Percentiles rank a stretch among this genome's conserved stretches.
These are phyloP conservation scores for Pichia sp. DNA, from an alignment of 1,139 yeast genomes.

Conservation along the genomic window DNA sequence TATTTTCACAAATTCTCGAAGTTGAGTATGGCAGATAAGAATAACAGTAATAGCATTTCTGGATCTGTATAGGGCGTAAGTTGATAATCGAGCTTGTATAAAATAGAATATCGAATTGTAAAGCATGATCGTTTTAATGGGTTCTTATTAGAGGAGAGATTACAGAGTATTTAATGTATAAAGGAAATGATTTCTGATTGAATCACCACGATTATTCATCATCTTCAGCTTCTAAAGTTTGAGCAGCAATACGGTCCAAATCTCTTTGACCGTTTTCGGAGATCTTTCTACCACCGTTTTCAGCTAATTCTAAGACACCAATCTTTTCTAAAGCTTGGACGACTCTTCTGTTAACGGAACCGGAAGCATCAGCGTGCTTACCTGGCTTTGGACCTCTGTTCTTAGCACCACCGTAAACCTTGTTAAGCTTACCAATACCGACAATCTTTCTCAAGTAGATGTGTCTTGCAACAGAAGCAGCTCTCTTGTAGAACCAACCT, in stretches of 20 bases:
- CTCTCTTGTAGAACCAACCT: conserved; percentile 99
- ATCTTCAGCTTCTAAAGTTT: conserved; percentile 88
- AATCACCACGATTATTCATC: conserved; percentile 33
- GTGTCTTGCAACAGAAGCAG: conserved; percentile 99
- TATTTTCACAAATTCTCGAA: conserved; percentile 60
- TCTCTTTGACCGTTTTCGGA: conserved; percentile 99
- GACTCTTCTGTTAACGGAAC: conserved; percentile 98
- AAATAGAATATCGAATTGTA: too few relatives aligned
- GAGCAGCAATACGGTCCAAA: conserved; percentile 99
- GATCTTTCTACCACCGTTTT: conserved; percentile 99
- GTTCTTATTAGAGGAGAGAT: too few relatives aligned
- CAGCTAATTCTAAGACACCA: conserved; percentile 93
- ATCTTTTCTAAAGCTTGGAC: conserved; percentile 98
- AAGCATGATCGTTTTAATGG: too few relatives aligned
- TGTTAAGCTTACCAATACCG: conserved; percentile 99
- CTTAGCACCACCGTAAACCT: conserved; percentile 98
- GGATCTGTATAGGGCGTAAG: too few relatives aligned
- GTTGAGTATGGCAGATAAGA: conserved; percentile 6
- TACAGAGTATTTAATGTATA: conserved; percentile 1
- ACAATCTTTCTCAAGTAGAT: conserved; percentile 99
- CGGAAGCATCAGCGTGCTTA: conserved; percentile 98
- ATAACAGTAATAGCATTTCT: neutral
- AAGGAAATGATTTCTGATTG: neutral
- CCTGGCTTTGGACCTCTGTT: conserved; percentile 99
- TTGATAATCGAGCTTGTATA: too few relatives aligned